Evolutionary conservation across 2,329 filamentous ascomycete species (phyloP), one percentile per base, ranked within the genome.

Genomic region (Rutstroemia sp.): DNA sequence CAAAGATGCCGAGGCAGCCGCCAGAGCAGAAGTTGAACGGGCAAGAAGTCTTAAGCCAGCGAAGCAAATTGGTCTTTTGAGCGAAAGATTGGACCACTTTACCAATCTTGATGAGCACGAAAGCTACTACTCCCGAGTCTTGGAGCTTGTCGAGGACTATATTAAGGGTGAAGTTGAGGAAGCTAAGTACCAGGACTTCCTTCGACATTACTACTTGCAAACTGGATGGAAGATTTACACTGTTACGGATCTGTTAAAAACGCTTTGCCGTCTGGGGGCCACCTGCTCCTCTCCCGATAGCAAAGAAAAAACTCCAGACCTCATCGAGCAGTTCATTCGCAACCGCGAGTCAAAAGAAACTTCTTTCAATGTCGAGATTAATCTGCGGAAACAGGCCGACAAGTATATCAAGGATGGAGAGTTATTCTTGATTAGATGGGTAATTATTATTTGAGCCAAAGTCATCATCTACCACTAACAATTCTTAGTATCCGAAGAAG

Each of bases 161-260:
- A 85, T 97, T 62, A 83, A 85, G 45, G 86, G 87, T 5, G 89
- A 95, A 9, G 78, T 92, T 39, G 94, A 97, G 52, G 85, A 92
- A 71, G 79, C 77, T 53, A 85, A 90, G 30, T 90, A 95, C 64
- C 92, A 97, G 71, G 92, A 97, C 67, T 87, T 91, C 5, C 78
- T 99, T 56, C 87, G 94, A 23, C 88, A 92, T 62, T 96, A 90
- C 74, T 99, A 96, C 70, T 79, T 97, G 57, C 86, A 87, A 68
- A 88, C 85, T 62, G 94, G 94, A 6, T 99, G 92, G 87, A 90
- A 91, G 66, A 75, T 97, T 41, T 99, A 97, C 75, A 92, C 90
- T 4, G 85, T 97, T 62, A 90, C 95, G 68, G 92, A 95, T 69
- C 83, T 96, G 30, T 81, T 97, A 53, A 85, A 85, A 68, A 87